phyloP scores from a whole-genome alignment of 257 asterid species.

The Ocimum tenuiflorum region DNA sequence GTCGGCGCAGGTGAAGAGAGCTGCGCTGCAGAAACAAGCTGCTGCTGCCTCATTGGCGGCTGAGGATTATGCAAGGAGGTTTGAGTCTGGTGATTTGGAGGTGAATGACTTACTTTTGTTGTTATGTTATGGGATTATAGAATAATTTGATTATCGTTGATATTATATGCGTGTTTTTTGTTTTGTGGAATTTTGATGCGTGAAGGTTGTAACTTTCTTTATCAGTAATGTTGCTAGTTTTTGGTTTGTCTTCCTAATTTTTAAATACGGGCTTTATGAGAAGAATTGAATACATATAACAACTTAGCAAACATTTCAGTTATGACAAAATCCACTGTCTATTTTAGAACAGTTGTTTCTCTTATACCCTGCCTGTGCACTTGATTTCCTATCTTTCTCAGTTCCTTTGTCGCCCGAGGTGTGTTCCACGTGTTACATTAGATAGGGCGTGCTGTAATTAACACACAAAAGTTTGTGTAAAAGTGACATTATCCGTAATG shows the following conservation, averaged over 20 bases:
- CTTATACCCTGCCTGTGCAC: background rate
- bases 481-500: background rate
- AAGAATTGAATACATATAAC: background rate
- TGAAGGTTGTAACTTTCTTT: background rate
- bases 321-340: background rate
- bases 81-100: slow-evolving; percentile 80
- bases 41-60: slow-evolving; percentile 76
- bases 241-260: background rate
- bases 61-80: slow-evolving; percentile 73
- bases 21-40: slow-evolving; percentile 82
- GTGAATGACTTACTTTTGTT: slow-evolving; percentile 46
- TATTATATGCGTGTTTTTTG: background rate
- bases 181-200: background rate
- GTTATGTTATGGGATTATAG: background rate
- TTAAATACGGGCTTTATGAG: background rate
- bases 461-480: background rate
- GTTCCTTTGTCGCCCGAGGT: background rate
- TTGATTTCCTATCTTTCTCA: slow-evolving; percentile 12
- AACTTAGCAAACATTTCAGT: background rate
- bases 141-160: background rate
- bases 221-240: background rate
- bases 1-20: slow-evolving; percentile 74
- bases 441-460: background rate
- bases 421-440: slow-evolving; percentile 18
- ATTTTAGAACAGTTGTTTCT: background rate